Evolutionary conservation across 768 basidiomycete genomes (phyloP).

Genomic region (Tulasnella sp.): DNA sequence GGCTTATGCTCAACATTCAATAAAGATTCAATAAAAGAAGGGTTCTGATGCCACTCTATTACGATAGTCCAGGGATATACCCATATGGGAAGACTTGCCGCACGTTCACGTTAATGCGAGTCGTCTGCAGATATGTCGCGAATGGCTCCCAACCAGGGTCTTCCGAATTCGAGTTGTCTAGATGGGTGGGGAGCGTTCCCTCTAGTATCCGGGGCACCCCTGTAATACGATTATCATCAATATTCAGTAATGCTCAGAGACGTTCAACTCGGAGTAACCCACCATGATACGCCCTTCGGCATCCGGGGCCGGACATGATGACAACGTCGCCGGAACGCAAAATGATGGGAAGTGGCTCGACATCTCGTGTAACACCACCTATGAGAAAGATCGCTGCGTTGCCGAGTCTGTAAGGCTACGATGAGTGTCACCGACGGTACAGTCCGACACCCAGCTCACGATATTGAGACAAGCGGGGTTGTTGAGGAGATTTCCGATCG

Average conservation of each 20-base stretch:
- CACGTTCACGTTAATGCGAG: conserved; percentile 86
- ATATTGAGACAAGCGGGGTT: conserved; percentile 86
- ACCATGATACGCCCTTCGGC: conserved; percentile 90
- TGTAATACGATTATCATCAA: conserved; percentile 23
- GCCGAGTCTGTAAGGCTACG: conserved; percentile 50
- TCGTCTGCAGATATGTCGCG: conserved; percentile 49
- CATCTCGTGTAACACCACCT: conserved; percentile 69
- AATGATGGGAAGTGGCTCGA: conserved; percentile 66
- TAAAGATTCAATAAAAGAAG: no score
- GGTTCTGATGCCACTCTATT: no score
- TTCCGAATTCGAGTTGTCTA: conserved; percentile 26
- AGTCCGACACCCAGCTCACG: conserved; percentile 40
- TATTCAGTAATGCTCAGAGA: neutral
- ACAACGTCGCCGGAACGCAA: conserved; percentile 85
- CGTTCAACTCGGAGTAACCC: conserved; percentile 20
- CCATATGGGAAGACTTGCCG: conserved; percentile 39
- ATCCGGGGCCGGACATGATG: conserved; percentile 83
- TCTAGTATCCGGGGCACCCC: conserved; percentile 85
- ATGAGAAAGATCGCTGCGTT: conserved; percentile 85
- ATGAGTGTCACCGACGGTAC: neutral
- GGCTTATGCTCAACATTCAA: no score
- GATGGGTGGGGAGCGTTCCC: conserved; percentile 57
- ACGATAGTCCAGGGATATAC: neutral
- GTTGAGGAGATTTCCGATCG: conserved; percentile 89
- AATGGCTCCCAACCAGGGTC: conserved; percentile 46